Evolutionary conservation across 176 grass and related monocot species (phyloP).

Genomic region (Carex scoparia): DNA sequence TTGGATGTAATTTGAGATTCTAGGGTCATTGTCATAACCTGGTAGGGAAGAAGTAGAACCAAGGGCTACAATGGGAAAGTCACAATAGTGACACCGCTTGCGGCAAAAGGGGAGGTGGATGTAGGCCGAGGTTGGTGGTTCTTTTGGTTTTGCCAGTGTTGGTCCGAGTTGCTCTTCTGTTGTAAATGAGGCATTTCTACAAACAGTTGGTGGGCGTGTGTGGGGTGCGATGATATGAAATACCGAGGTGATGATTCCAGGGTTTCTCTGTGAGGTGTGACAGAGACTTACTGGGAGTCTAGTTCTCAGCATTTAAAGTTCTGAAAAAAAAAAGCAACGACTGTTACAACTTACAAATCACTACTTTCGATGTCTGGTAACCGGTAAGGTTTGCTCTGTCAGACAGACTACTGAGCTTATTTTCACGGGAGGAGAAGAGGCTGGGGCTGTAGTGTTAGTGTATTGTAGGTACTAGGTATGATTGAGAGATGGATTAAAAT

Average conservation of each 20-base stretch:
- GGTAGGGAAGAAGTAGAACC: slow-evolving; percentile 35
- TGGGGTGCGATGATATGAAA: background rate
- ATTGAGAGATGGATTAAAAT: background rate
- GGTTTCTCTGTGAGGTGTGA: slow-evolving; percentile 7
- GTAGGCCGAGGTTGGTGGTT: slow-evolving; percentile 55
- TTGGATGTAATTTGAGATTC: slow-evolving; percentile 65
- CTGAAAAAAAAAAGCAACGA: background rate
- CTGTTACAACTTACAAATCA: background rate
- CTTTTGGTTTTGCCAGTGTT: background rate
- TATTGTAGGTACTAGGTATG: background rate
- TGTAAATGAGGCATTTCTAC: slow-evolving; percentile 45
- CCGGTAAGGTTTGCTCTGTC: background rate
- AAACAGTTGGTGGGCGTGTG: slow-evolving; percentile 44
- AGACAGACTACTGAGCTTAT: background rate
- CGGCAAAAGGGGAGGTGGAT: slow-evolving; percentile 84
- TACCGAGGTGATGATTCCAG: background rate
- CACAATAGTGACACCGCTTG: slow-evolving; percentile 89
- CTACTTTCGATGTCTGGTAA: background rate
- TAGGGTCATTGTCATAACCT: slow-evolving; percentile 42
- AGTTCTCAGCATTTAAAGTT: slow-evolving; percentile 45
- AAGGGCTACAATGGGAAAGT: slow-evolving; percentile 80
- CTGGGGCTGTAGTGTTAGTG: background rate
- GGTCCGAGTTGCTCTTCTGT: background rate
- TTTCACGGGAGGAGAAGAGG: background rate
- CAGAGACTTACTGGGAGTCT: slow-evolving; percentile 37